Evolutionary conservation across 75 land plant genomes (phyloP).

Genomic region (Isoetes taiwanensis): DNA sequence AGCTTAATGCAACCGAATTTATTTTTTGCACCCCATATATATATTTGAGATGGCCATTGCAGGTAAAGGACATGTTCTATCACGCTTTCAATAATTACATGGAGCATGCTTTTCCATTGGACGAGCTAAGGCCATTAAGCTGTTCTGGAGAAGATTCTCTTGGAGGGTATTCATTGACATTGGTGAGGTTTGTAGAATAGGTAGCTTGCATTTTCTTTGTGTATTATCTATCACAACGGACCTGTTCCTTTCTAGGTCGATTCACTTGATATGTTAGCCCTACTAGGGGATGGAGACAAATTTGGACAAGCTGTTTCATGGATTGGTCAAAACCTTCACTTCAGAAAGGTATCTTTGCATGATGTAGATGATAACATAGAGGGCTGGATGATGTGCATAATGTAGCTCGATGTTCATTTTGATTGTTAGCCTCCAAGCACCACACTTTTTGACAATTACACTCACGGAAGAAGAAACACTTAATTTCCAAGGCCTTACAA

Average conservation of each 20-base stretch:
- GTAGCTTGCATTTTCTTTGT: not conserved
- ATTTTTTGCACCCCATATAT: no score
- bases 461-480: no score
- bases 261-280: slow-evolving; percentile 83
- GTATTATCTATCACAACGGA: not conserved
- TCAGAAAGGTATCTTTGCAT: slow-evolving; percentile 47
- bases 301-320: slow-evolving; percentile 70
- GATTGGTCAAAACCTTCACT: slow-evolving; percentile 78
- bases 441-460: no score
- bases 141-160: slow-evolving; percentile 86
- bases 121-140: slow-evolving; percentile 79
- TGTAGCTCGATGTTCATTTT: no score
- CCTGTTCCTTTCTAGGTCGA: slow-evolving; percentile 52
- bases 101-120: slow-evolving; percentile 89
- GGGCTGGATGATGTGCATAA: no score
- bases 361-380: not conserved
- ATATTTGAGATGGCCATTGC: no score
- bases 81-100: slow-evolving; percentile 96
- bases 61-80: slow-evolving; percentile 95
- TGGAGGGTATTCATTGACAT: slow-evolving; percentile 91
- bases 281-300: slow-evolving; percentile 60
- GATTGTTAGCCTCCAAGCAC: no score
- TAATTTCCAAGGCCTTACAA: no score
- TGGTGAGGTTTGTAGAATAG: slow-evolving; percentile 67
- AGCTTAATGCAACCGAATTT: no score